phyloP scores from a whole-genome alignment of 345 rosid genomes.

The Hypericum androsaemum region DNA sequence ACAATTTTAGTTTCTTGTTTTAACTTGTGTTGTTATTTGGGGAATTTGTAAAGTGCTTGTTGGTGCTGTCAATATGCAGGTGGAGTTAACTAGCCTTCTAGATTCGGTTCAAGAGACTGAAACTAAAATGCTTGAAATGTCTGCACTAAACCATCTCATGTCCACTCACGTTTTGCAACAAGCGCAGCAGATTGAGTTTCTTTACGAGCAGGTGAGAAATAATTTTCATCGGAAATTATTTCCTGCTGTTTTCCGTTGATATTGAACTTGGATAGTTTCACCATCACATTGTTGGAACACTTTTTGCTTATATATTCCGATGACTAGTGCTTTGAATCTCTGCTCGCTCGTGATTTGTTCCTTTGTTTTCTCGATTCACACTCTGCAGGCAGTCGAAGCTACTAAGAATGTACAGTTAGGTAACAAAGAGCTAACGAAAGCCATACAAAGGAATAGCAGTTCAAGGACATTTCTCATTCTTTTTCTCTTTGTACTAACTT shows the following conservation, averaged over 20 bases:
- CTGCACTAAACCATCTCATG: constrained; percentile 89
- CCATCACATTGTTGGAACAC: no score
- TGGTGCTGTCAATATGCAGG: constrained; percentile 35
- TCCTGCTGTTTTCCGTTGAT: no score
- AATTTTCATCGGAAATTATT: no score
- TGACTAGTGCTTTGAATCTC: background rate
- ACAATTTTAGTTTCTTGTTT: background rate
- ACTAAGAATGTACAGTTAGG: constrained; percentile 83
- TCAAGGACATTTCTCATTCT: constrained; percentile 86
- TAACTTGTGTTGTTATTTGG: constrained; percentile 2
- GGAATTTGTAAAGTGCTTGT: constrained; percentile 10
- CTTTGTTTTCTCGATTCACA: constrained; percentile 8
- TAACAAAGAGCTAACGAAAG: constrained; percentile 75
- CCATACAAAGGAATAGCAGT: constrained; percentile 67
- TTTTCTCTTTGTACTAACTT: constrained; percentile 73
- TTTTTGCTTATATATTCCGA: background rate
- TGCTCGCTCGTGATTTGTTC: background rate
- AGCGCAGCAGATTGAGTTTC: constrained; percentile 78
- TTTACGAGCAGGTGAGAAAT: constrained; percentile 69
- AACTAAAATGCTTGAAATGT: constrained; percentile 98
- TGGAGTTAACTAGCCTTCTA: constrained; percentile 70
- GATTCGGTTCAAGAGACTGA: constrained; percentile 85
- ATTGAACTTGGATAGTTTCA: no score
- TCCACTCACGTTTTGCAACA: constrained; percentile 93
- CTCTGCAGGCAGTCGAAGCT: constrained; percentile 73